Evolutionary conservation across 2,329 filamentous ascomycete species (phyloP), one percentile per base, ranked within the genome.

Genomic region (Pseudogymnoascus sp.): DNA sequence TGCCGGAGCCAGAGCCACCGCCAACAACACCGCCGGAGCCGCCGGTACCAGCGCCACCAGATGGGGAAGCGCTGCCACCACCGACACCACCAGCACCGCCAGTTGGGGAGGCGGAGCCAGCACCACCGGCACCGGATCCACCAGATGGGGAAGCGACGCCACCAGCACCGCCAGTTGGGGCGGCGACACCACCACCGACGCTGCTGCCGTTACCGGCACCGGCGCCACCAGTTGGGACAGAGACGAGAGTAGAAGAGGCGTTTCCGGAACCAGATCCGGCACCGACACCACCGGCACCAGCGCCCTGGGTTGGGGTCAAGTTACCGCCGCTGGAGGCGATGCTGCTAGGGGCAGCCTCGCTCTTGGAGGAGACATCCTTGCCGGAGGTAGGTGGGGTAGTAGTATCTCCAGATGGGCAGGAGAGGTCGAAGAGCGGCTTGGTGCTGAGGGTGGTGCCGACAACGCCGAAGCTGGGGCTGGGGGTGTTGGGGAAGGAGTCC

Each of bases 401-500:
- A 9, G 52, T 6, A 18, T 36, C 33, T n/a, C 12, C 12, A 3
- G 10, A n/a, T 31, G 74, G 72, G 77, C 85, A 89, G 48, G 81
- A 82, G 61, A 89, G 81, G 70, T 88, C 82, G 71, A 80, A 88
- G 35, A 87, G 75, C 25, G 86, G 84, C 55, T 76, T 82, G 68
- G 74, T 68, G 62, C 67, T 76, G 66, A 86, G 72, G 52, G 76
- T 72, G 61, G 76, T 76, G 65, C 84, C 83, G 61, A 89, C 77
- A 67, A 93, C 77, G 62, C 89, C 88, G 69, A 92, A 93, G 72
- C 82, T 86, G 42, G 88, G 87, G 75, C 78, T 82, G 35, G 87
- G 85, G 3, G 81, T 81, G 58, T 75, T 77, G 15, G 81, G 81
- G 40, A 77, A 77, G 45, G 83, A 78, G 67, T 93, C 89, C 71